Percentiles rank a stretch among this genome's conserved stretches.
Conservation (phyloP, 169 alveolate species). For the Cryptosporidium ubiquitum region DNA sequence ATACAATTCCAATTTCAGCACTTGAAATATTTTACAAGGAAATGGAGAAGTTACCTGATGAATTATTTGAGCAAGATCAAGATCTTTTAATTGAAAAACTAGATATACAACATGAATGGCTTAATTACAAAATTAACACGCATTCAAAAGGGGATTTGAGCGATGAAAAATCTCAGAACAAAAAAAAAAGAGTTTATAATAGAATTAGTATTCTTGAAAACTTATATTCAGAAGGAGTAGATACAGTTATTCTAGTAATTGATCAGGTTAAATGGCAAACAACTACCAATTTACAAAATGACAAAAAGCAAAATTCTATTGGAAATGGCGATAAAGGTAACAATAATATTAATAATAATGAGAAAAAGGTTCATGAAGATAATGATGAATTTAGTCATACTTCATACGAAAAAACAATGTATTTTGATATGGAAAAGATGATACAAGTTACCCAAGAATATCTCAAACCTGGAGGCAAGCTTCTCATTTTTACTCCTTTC, state of each 20-base stretch:
- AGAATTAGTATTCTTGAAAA: conserved; percentile 30
- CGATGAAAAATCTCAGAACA: conserved; percentile 7
- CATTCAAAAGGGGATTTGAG: neutral
- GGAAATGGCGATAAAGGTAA: neutral
- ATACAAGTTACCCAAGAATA: conserved; percentile 51
- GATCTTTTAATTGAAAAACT: neutral
- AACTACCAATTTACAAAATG: neutral
- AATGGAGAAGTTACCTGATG: neutral
- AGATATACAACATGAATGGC: conserved; percentile 41
- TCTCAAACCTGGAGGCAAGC: conserved; percentile 59
- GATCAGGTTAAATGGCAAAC: conserved; percentile 53
- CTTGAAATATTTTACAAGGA: conserved; percentile 18
- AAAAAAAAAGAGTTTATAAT: conserved; percentile 23
- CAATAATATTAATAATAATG: neutral
- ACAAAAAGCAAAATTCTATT: neutral
- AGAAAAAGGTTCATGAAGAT: neutral
- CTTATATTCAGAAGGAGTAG: conserved; percentile 38
- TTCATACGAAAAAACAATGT: neutral
- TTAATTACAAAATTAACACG: conserved; percentile 26
- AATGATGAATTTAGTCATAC: neutral
- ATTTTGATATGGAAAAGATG: conserved; percentile 9
- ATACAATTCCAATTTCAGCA: conserved; percentile 60
- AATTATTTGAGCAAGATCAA: neutral
- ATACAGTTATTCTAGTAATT: conserved; percentile 35
- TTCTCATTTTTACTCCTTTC: conserved; percentile 51